Evolutionary conservation across 768 basidiomycete genomes (phyloP), one percentile per base, ranked within the genome.

Genomic region (Heimioporus sp.): DNA sequence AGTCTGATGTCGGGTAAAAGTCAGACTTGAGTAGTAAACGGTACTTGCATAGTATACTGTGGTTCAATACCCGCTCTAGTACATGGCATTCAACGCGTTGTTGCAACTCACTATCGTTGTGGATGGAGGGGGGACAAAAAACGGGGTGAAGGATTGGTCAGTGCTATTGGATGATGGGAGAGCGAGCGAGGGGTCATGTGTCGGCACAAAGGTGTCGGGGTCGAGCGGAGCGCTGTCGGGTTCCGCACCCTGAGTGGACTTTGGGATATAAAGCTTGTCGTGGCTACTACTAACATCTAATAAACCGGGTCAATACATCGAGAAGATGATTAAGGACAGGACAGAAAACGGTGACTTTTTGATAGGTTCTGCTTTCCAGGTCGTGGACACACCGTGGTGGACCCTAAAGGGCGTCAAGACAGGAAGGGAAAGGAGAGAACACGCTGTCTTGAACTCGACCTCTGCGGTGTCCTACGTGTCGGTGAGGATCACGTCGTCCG

Each of bases 21-120:
- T 24, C 24, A 24, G 24, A 24, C 24, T 24, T 5, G 24, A 24
- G 24, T 24, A 5, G 24, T 5, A 5, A 24, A 24, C 24, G 3
- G 24, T 24, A 24, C 24, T 24, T 59, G 88, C 90, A 65, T 92
- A 85, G 62, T 91, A 92, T 43, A 90, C 78, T 2, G 89, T 89
- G 3, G 88, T 90, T 89, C 90, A 92, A 65, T 92, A 92, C 17
- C 90, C 90, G 20, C 78, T 76, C 90, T 90, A 92, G 65, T 92
- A 92, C 83, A 87, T 90, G 16, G 90, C 88, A 30, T 76, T 79
- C 61, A 90, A 58, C 5, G 89, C 90, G 43, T 83, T 82, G 21
- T 77, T 87, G 58, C 79, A 81, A 56, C 75, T 78, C 16, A 83
- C 79, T 65, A 72, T 71, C 2, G 64, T 56, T 8, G 70, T 74